phyloP scores from a whole-genome alignment of 2,329 filamentous ascomycete genomes.

The Aspergillus tanneri region DNA sequence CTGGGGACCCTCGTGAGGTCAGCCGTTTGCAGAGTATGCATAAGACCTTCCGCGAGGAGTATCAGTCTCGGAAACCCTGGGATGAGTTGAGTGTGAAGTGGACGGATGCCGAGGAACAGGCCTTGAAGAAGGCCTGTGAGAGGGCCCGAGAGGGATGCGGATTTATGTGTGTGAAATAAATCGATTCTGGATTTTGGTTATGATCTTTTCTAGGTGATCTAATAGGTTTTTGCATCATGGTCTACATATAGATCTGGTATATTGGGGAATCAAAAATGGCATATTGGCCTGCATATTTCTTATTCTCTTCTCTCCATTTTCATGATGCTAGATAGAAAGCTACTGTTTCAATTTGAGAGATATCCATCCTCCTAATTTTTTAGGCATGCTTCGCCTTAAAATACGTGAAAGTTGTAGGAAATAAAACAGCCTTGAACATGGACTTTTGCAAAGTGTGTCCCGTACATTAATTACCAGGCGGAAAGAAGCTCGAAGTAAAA shows the following conservation, averaged over 20 bases:
- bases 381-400: no score
- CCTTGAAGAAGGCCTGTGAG: constrained; percentile 56
- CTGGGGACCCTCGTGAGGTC: constrained; percentile 60
- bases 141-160: constrained; percentile 58
- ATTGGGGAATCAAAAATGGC: neutral
- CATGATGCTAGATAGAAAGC: no score
- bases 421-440: no score
- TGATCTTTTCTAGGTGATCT: neutral
- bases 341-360: no score
- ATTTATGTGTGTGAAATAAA: constrained; percentile 59
- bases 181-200: no score
- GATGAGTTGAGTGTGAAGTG: constrained; percentile 62
- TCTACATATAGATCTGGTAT: neutral
- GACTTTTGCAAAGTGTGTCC: no score
- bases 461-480: no score
- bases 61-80: constrained; percentile 59
- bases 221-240: neutral
- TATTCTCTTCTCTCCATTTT: neutral
- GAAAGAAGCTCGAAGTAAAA: neutral
- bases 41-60: constrained; percentile 57
- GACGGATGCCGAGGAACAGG: constrained; percentile 64
- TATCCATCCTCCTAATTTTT: no score
- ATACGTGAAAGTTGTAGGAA: no score
- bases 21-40: constrained; percentile 57
- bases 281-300: neutral